Evolutionary conservation across 1,139 yeast species (phyloP).

Genomic region (Wickerhamomyces sp.): DNA sequence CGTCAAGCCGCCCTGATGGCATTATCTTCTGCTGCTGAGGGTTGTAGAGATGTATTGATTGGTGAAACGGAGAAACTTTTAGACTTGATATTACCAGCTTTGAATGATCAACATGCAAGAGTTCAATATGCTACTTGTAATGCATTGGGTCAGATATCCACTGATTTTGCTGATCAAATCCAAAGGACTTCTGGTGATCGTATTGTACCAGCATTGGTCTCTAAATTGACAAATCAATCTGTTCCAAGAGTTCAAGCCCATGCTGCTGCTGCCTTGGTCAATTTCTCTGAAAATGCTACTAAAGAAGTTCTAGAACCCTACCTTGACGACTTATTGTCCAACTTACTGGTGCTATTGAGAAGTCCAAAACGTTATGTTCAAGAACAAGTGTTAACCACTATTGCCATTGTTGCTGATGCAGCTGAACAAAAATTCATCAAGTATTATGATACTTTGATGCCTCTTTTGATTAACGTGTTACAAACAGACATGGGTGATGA

Average conservation of each 20-base stretch:
- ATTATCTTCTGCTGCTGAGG: constrained; percentile 93
- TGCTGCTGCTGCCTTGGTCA: constrained; percentile 97
- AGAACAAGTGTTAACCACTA: constrained; percentile 94
- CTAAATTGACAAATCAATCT: constrained; percentile 64
- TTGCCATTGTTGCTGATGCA: constrained; percentile 98
- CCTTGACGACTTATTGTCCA: constrained; percentile 71
- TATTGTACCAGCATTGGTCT: constrained; percentile 83
- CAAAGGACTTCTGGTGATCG: constrained; percentile 77
- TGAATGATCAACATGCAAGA: constrained; percentile 82
- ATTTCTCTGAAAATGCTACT: constrained; percentile 88
- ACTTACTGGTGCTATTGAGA: constrained; percentile 69
- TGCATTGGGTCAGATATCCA: constrained; percentile 96
- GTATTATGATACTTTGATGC: constrained; percentile 94
- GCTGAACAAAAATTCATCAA: constrained; percentile 85
- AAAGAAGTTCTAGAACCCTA: constrained; percentile 87
- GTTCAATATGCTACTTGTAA: constrained; percentile 98
- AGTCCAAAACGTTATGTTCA: constrained; percentile 91
- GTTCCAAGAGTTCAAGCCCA: constrained; percentile 95
- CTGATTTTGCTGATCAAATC: constrained; percentile 88
- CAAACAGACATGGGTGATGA: constrained; percentile 77
- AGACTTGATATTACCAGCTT: constrained; percentile 77
- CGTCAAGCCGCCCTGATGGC: constrained; percentile 98
- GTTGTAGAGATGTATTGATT: constrained; percentile 86
- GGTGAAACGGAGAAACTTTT: constrained; percentile 76
- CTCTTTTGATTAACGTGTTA: constrained; percentile 75